Base-by-base conservation (phyloP, 1,284 basidiomycete species). In the Coniferiporia weirii region DNA sequence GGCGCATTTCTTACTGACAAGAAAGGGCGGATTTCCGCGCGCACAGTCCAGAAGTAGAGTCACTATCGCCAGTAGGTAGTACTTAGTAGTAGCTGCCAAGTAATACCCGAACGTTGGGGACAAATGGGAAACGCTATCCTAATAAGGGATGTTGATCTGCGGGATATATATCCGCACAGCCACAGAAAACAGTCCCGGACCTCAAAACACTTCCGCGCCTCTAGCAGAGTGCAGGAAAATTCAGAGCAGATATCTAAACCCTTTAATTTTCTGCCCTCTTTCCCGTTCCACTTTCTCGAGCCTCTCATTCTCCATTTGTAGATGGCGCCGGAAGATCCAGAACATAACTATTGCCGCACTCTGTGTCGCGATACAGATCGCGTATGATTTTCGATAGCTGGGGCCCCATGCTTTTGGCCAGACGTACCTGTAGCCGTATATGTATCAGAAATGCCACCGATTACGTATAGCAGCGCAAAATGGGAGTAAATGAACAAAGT, bases 301-400 rank as follows among this genome's bases (percentile, higher is more conserved):
- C 63, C 65, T 60, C 63, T 64, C 64, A 64, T 79, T 79, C 59
- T 73, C 59, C 1, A 61, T 52, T 34, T 69, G 68, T 20, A 79
- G 68, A 57, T 76, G 74, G 53, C 64, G 61, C 60, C 76, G 73
- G 69, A 83, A 79, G 46, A 77, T 57, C 59, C 74, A 75, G 62
- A 76, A 78, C 78, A 84, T 79, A 7, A 74, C 62, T 22, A 82
- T 77, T 8, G 72, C 67, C n/a, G 73, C 65, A 0, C 71, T 70
- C 9, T 69, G 70, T 13, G 72, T 72, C 27, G 77, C 66, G 13
- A 82, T 77, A 64, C 79, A 81, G 38, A 83, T 81, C 2, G 71
- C 75, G 64, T 75, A 77, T 35, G 74, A 76, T 54, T 75, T 65
- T 49, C 69, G 66, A 64, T 77, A 78, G 2, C 71, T 70, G 5